These are phyloP conservation scores for Stemphylium lycopersici DNA, from an alignment of 2,329 filamentous ascomycete species.

Conservation along the genomic window DNA sequence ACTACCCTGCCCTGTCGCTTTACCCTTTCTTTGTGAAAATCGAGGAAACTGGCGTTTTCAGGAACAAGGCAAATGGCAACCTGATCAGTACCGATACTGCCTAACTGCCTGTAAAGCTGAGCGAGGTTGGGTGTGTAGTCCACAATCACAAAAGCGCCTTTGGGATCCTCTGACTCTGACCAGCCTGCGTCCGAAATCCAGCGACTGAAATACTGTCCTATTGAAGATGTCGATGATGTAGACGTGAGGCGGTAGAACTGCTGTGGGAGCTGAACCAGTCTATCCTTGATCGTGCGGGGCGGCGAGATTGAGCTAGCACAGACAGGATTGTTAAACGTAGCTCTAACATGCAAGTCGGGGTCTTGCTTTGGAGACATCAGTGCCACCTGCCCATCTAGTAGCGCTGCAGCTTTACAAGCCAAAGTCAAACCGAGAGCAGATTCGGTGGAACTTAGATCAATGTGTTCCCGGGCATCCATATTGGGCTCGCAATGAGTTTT, in stretches of 20 bases:
- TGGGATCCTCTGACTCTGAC: slow-evolving; percentile 10
- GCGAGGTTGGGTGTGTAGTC: slow-evolving; percentile 31
- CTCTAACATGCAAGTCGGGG: slow-evolving; percentile 52
- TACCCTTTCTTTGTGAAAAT: slow-evolving; percentile 21
- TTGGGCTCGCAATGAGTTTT: slow-evolving; percentile 47
- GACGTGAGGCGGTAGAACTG: slow-evolving; percentile 20
- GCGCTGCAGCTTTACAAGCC: slow-evolving; percentile 50
- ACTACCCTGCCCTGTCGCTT: slow-evolving; percentile 26
- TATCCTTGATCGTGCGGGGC: slow-evolving; percentile 9
- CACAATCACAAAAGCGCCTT: slow-evolving; percentile 29
- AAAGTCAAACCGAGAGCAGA: slow-evolving; percentile 55
- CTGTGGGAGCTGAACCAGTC: slow-evolving; percentile 8
- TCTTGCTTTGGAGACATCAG: slow-evolving; percentile 47
- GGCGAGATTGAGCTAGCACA: slow-evolving; percentile 30
- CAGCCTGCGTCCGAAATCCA: slow-evolving; percentile 23
- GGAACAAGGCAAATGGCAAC: slow-evolving; percentile 41
- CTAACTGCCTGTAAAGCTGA: slow-evolving; percentile 22
- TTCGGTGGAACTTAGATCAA: slow-evolving; percentile 46
- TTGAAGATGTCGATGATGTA: slow-evolving; percentile 10
- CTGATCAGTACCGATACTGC: slow-evolving; percentile 17
- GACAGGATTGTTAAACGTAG: slow-evolving; percentile 36
- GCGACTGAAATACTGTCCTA: slow-evolving; percentile 21
- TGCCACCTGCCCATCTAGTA: slow-evolving; percentile 49
- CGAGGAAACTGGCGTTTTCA: slow-evolving; percentile 24
- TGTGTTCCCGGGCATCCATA: slow-evolving; percentile 55